Base-by-base conservation (phyloP, 1,139 yeast genomes). In the Saccharomyces hybrid region DNA sequence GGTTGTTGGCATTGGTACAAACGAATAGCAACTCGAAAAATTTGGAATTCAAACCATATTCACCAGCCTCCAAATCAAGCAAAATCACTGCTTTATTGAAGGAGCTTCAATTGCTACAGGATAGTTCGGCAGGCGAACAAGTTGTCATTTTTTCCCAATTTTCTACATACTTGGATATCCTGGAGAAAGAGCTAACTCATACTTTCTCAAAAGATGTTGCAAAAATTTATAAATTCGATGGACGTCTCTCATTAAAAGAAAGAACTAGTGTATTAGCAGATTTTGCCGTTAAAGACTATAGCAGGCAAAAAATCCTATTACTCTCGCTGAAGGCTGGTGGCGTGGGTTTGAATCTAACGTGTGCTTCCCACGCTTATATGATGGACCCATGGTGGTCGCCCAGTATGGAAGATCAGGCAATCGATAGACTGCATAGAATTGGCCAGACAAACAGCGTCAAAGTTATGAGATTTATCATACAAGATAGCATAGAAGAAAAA, bases 341-440 rank as follows among this genome's bases (percentile, higher is more conserved):
- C 4, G 97, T 91, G 7, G 99, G 99, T 0, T 76, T 93, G 59
- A 93, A 93, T 66, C 74, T 93, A 57, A 91, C 96, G 0, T 82
- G 85, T 50, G 97, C 98, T 0, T 85, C 88, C 0, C 78, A 82
- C 48, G 98, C 96, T 7, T 90, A 84, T 64, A 78, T 93, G 81
- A 87, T 93, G 91, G 98, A 93, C 65, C 98, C 98, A 0, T 93
- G 97, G 95, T 93, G 98, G 98, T 87, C 95, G 27, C 96, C 89
- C 48, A 89, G 96, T 55, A 83, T 88, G 47, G 98, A 93, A 66
- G 89, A 88, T 48, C 98, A 93, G 70, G 98, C 98, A 0, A 89
- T 93, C 61, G 98, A 93, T 70, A 80, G 98, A 64, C 80, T 93
- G 28, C 98, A 93, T 67, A 78, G 98, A 60, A 87, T 93, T 69